Base-by-base conservation (phyloP, 345 rosid species). In the Laguncularia racemosa region DNA sequence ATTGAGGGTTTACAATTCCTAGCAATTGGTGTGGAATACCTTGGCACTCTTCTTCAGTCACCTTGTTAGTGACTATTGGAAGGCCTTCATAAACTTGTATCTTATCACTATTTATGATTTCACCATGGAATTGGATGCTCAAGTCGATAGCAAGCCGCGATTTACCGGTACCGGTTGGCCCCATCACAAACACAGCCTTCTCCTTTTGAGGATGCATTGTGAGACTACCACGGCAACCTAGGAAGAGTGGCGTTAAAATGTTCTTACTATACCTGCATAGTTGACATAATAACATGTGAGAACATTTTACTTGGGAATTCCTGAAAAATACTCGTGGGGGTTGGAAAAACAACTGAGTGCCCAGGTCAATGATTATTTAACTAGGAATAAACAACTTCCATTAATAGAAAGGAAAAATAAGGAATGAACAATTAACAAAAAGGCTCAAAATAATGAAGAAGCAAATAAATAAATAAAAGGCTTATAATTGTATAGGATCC, bases 11-110 rank as follows among this genome's bases (percentile, higher is more conserved):
- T 0, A 38, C 16, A 1, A 68, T 16, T 6, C 79, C 76, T 7
- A 75, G 68, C 44, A 75, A 46, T 52, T 75, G 80, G 43, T 75
- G 80, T 26, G 80, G 73, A 2, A 71, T 70, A 16, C 76, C 80
- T 2, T 58, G 70, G n/a, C 73, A 57, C 56, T 71, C 74, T 20
- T 49, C 65, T 15, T 55, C 61, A 3, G 57, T 48, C 12, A 68
- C 65, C 67, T 75, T 71, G 56, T 75, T 75, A 14, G 76, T 71
- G 46, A 65, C 53, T 14, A 71, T 55, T 28, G 67, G 71, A 7
- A 75, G 73, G 19, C 80, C 80, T 12, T 51, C 52, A 56, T 64
- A 62, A 3, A 75, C 71, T 50, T 75, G 80, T 12, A 75, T 71
- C 20, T 75, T 75, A 58, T 75, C 76, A 5, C 63, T 68, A 48